Evolutionary conservation across 2,329 filamentous ascomycete species (phyloP), one percentile per base, ranked within the genome.

Genomic region (Xylaria hypoxylon): DNA sequence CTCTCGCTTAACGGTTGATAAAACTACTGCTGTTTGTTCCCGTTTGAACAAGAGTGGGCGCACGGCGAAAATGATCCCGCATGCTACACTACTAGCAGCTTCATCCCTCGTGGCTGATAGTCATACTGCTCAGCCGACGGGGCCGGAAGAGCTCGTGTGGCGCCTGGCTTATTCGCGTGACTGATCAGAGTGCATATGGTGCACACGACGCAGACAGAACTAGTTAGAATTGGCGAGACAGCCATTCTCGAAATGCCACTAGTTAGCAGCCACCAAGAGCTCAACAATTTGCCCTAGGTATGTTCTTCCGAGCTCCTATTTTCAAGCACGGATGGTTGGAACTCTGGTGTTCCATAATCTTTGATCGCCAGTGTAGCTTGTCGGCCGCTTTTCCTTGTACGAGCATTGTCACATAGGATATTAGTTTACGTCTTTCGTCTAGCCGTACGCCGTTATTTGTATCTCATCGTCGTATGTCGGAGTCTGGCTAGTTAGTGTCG

Each of bases 361-460:
- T 26, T 10, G 5, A 35, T 59, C 15, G 17, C 11, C 2, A 26
- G 56, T 22, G 17, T 11, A 33, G 50, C 57, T 24, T 52, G 31
- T 40, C 47, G 5, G 45, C n/a, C 13, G 28, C n/a, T n/a, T n/a
- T 19, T n/a, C 31, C 28, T 28, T 38, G 38, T 59, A 48, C 13
- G 7, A 35, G 48, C 42, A 8, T 24, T 48, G 28, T 42, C 28
- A 42, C 13, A 31, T 35, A n/a, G 38, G 26, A 31, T 61, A 58
- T 62, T 64, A 35, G 17, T 31, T 52, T 40, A 47, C 28, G 59
- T 52, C 40, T 33, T 50, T 52, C 24, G 40, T 65, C 59, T 51
- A 45, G 26, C 51, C 51, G 42, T 53, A 28, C 8, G 26, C 42
- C 26, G 19, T 65, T 42, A 55, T 58, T 58, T 57, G 26, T 47